A percentile compares a stretch with the other conserved stretches of the same genome.
Evolutionary conservation across 257 asterid species (phyloP).

Genomic region (Eucommia ulmoides): DNA sequence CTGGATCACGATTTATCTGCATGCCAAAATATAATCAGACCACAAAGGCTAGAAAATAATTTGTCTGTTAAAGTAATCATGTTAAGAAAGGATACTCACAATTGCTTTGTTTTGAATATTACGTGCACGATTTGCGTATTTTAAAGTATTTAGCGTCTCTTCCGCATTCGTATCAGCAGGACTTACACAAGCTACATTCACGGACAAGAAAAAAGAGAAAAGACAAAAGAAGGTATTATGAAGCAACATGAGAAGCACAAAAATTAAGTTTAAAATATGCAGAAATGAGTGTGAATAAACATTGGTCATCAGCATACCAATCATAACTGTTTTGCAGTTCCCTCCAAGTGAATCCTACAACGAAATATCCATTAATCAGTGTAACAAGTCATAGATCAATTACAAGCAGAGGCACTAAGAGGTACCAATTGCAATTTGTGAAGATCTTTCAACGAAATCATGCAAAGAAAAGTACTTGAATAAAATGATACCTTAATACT

Average conservation of each 20-base stretch:
- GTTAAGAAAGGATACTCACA: constrained; percentile 29
- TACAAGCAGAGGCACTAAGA: too few relatives aligned
- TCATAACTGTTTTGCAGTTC: constrained; percentile 93
- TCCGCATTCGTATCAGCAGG: constrained; percentile 96
- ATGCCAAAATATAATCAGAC: constrained; percentile 8
- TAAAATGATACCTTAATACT: too few relatives aligned
- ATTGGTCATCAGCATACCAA: constrained; percentile 66
- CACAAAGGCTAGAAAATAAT: background rate
- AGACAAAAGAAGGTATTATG: background rate
- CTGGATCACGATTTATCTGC: constrained; percentile 88
- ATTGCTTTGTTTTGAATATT: constrained; percentile 93
- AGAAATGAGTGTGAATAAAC: too few relatives aligned
- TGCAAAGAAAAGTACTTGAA: too few relatives aligned
- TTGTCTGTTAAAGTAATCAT: background rate
- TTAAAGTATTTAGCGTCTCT: constrained; percentile 85
- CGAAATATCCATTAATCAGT: too few relatives aligned
- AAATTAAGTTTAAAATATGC: too few relatives aligned
- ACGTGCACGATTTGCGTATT: constrained; percentile 90
- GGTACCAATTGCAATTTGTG: too few relatives aligned
- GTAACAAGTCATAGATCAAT: too few relatives aligned
- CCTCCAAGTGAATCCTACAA: constrained; percentile 96
- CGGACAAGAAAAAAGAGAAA: constrained; percentile 1
- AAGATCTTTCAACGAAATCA: too few relatives aligned
- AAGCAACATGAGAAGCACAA: background rate
- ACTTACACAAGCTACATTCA: constrained; percentile 68